A percentile compares a stretch with the other conserved stretches of the same genome.
phyloP scores from a whole-genome alignment of 148 eudicot species.

The Nepenthes gracilis region DNA sequence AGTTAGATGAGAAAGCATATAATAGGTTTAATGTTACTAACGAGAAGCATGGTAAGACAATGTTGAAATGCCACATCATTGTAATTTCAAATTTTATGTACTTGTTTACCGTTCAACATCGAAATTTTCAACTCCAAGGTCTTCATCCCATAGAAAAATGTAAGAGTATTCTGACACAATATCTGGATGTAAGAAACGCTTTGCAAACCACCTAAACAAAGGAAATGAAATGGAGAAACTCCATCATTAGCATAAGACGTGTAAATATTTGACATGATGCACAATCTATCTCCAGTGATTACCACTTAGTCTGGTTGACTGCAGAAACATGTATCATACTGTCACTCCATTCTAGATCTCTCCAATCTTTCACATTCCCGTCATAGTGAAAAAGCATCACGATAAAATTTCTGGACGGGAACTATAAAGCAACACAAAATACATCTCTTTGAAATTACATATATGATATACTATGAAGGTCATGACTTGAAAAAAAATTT shows the following conservation, averaged over 20 bases:
- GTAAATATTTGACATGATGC: neutral
- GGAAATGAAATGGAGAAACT: neutral
- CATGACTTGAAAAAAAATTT: neutral
- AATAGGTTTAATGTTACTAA: neutral
- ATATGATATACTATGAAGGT: neutral
- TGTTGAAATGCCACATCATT: neutral
- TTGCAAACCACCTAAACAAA: conserved; percentile 65
- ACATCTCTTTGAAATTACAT: neutral
- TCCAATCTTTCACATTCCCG: conserved; percentile 56
- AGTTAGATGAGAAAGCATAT: neutral
- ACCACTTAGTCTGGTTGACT: conserved; percentile 63
- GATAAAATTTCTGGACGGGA: conserved; percentile 29
- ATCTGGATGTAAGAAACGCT: conserved; percentile 71
- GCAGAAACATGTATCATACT: conserved; percentile 53
- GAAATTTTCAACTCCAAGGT: conserved; percentile 58
- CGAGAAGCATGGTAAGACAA: neutral
- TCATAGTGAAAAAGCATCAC: conserved; percentile 73
- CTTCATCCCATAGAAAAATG: conserved; percentile 78
- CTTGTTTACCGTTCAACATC: conserved; percentile 31
- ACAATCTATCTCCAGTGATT: neutral
- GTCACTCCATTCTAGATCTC: conserved; percentile 42
- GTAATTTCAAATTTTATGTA: neutral
- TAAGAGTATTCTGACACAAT: conserved; percentile 46
- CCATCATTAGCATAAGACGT: neutral
- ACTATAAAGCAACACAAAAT: conserved; percentile 23